Evolutionary conservation across 306 rosid genomes (phyloP).

Genomic region (Pachyrhizus erosus): DNA sequence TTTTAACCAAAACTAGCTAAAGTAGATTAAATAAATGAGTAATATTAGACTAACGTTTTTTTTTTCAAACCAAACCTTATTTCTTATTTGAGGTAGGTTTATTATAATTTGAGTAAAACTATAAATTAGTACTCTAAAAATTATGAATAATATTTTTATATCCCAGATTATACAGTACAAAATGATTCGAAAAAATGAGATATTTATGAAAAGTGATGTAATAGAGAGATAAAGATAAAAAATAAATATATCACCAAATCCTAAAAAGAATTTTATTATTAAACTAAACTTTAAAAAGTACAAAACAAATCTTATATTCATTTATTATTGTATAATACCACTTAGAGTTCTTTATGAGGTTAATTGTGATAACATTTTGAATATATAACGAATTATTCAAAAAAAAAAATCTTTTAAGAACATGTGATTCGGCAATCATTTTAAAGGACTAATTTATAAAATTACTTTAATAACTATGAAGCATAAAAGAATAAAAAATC

Average conservation of each 20-base stretch:
- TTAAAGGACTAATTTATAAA: background rate
- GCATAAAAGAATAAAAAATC: background rate
- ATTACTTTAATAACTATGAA: background rate
- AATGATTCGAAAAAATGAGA: no score
- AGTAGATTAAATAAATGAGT: no score
- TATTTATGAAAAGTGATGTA: no score
- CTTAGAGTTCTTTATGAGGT: background rate
- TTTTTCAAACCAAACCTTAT: no score
- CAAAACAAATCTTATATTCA: background rate
- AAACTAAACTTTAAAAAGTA: background rate
- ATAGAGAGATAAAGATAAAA: background rate
- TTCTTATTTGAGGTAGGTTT: no score
- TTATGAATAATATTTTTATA: no score
- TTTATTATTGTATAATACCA: background rate
- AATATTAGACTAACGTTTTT: no score
- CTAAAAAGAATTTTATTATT: background rate
- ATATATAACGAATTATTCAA: background rate
- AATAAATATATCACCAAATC: background rate
- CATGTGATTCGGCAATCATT: background rate
- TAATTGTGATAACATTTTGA: background rate
- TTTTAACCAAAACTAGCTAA: no score
- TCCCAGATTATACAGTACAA: no score
- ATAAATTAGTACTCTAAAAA: no score
- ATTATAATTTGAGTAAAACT: no score
- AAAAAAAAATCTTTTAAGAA: background rate